These are phyloP conservation scores for Trichoderma koningiopsis DNA, from an alignment of 2,329 filamentous ascomycete species.

Conservation along the genomic window DNA sequence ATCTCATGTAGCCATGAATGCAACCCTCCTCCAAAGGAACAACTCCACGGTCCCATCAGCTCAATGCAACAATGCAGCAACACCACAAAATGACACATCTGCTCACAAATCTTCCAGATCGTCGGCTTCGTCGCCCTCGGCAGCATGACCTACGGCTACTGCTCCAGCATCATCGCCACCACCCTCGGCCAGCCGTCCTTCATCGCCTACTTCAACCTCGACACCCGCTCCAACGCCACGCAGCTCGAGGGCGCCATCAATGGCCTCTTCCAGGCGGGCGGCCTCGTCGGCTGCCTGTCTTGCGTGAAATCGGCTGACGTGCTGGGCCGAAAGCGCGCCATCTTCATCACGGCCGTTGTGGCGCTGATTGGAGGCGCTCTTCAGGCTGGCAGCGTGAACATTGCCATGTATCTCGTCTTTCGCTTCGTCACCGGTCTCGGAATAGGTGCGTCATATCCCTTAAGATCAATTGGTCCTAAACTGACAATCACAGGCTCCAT, in stretches of 20 bases:
- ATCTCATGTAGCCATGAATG: neutral
- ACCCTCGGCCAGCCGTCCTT: slow-evolving; percentile 1
- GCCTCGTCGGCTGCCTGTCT: slow-evolving; percentile 1
- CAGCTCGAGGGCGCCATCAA: slow-evolving; percentile 10
- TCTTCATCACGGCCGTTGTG: neutral
- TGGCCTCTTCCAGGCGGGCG: slow-evolving; percentile 6
- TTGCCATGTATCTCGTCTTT: slow-evolving; percentile 14
- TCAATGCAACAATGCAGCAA: neutral
- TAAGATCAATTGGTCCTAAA: neutral
- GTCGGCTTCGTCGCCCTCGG: slow-evolving; percentile 8
- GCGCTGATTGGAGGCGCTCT: neutral
- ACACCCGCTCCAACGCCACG: slow-evolving; percentile 7
- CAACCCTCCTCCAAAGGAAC: neutral
- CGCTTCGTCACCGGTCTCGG: slow-evolving; percentile 7
- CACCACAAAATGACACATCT: neutral
- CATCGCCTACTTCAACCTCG: neutral
- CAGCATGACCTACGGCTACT: slow-evolving; percentile 7
- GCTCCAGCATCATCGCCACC: slow-evolving; percentile 13
- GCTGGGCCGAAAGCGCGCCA: slow-evolving; percentile 7
- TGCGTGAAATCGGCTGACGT: neutral
- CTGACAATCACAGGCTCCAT: slow-evolving; percentile 1
- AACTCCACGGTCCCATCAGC: neutral
- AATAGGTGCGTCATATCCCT: neutral
- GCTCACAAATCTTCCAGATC: neutral
- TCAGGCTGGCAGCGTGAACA: slow-evolving; percentile 1